Evolutionary conservation across 345 rosid species (phyloP).

Genomic region (Reutealis trisperma): DNA sequence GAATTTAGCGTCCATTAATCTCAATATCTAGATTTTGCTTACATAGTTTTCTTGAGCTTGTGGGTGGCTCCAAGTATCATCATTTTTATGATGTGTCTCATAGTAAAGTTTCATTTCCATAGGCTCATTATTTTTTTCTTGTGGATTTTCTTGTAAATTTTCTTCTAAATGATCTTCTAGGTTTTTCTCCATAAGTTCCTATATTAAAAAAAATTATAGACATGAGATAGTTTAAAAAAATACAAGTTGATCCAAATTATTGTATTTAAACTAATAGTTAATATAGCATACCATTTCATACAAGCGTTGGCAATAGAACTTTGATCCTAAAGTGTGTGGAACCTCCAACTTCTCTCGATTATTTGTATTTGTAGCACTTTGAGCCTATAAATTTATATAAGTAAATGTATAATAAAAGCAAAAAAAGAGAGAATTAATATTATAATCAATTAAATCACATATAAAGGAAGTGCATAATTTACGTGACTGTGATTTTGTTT

Average conservation of each 20-base stretch:
- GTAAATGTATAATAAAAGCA: too few relatives aligned
- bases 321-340: too few relatives aligned
- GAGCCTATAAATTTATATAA: neutral
- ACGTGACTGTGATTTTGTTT: too few relatives aligned
- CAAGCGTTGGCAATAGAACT: too few relatives aligned
- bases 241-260: too few relatives aligned
- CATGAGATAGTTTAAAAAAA: too few relatives aligned
- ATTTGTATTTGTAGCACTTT: neutral
- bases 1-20: neutral
- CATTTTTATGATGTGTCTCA: neutral
- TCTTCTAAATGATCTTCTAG: neutral
- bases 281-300: too few relatives aligned
- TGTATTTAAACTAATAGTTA: too few relatives aligned
- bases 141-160: too few relatives aligned
- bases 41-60: slow-evolving; percentile 1
- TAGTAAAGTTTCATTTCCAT: neutral
- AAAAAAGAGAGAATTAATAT: neutral
- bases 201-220: neutral
- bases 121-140: too few relatives aligned
- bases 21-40: neutral
- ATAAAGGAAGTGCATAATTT: neutral
- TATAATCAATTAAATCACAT: too few relatives aligned
- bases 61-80: neutral
- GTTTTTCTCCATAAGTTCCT: neutral
- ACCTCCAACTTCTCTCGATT: too few relatives aligned